A percentile compares a stretch with the other conserved stretches of the same genome.
phyloP scores from a whole-genome alignment of 495 filamentous ascomycete genomes.

The Podospora anserina region DNA sequence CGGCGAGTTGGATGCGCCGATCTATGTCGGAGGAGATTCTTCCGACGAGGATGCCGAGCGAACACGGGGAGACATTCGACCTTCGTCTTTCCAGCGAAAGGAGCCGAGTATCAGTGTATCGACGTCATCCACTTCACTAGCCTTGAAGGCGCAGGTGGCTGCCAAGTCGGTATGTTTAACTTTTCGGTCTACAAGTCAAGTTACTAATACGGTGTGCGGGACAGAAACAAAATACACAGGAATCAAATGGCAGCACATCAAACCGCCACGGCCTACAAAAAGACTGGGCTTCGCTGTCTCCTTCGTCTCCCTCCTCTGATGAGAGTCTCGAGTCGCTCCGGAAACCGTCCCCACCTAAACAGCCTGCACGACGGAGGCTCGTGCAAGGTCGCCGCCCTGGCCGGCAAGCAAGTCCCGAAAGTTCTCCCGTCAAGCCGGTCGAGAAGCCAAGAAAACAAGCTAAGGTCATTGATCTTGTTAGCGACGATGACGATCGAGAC shows the following conservation, averaged over 20 bases:
- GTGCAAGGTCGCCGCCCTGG: slow-evolving; percentile 31
- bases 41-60: slow-evolving; percentile 43
- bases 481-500: slow-evolving; percentile 28
- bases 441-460: slow-evolving; percentile 8
- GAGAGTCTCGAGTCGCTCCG: slow-evolving; percentile 19
- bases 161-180: slow-evolving; percentile 19
- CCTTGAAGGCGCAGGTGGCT: not conserved
- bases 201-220: not conserved
- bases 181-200: not conserved
- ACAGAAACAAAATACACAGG: slow-evolving; percentile 1
- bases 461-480: slow-evolving; percentile 29
- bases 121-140: not conserved
- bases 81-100: slow-evolving; percentile 56
- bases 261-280: slow-evolving; percentile 21
- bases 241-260: slow-evolving; percentile 19
- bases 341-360: slow-evolving; percentile 14
- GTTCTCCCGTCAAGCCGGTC: slow-evolving; percentile 19
- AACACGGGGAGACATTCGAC: slow-evolving; percentile 63
- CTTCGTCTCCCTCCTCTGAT: slow-evolving; percentile 21
- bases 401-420: slow-evolving; percentile 15
- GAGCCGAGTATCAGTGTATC: slow-evolving; percentile 16
- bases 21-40: slow-evolving; percentile 37
- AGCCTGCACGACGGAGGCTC: slow-evolving; percentile 27
- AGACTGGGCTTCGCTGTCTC: slow-evolving; percentile 30
- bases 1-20: slow-evolving; percentile 39